Base-by-base conservation (phyloP, 371 early-diverging fungal species). In the Rhizomucor pusillus region DNA sequence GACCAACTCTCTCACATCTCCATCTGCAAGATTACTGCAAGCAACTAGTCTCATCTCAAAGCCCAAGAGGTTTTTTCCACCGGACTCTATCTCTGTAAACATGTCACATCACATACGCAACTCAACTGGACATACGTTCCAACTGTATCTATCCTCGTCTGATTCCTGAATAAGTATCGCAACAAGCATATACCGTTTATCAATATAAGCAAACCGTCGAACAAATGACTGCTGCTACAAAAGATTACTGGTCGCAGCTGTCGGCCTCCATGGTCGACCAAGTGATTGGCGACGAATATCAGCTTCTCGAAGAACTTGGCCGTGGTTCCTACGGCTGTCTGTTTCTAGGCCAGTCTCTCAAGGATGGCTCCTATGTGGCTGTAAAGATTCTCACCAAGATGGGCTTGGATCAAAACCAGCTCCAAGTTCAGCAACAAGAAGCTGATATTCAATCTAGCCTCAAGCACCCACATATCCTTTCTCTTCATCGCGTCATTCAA, bases 331-430 rank as follows among this genome's bases (percentile, higher is more conserved):
- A 81, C 50, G 84, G 84, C 48, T 79, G 75, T 53, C 69, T 81
- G 23, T 83, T 79, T 52, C 62, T 83, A 14, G 81, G 74, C 34
- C 75, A 74, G 60, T 67, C 70, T 11, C 24, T 74, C 23, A 58
- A 56, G 24, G 53, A 59, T 14, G 53, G 51, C 24, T 48, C 44
- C 5, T 82, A 75, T 59, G 71, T 76, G 13, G 90, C 90, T 49
- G 75, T 90, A 62, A 90, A 90, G 60, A 74, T 81, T 14, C 76
- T 90, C 36, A 80, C 77, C 71, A 90, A 90, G 66, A 54, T 54
- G 7, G 84, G 82, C n/a, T 71, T 88, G 18, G 73, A 82, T 46
- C 62, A 68, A 11, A 41, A 71, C 1, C 87, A 87, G 59, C 78
- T 85, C 34, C 52, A 70, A 22, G 68, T 85, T 12, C 90, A 90